Evolutionary conservation across 192 early-diverging fungal genomes (phyloP), one percentile per base, ranked within the genome.

Genomic region (Rhizophagus prolifer): DNA sequence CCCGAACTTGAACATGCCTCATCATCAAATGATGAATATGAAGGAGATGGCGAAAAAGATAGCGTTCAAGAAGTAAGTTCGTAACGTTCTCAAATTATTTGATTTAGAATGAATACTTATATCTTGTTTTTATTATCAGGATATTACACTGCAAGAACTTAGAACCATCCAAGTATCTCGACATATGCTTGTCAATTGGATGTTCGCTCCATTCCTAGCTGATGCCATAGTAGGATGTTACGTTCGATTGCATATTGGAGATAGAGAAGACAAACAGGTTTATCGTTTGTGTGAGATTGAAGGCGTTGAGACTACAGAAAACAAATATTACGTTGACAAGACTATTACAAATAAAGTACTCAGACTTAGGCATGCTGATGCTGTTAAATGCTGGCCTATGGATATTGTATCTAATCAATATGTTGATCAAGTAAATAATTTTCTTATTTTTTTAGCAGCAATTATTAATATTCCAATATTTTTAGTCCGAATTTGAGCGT

Each of bases 401-500:
- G 90, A 92, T 70, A 88, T 87, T 38, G 83, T 95, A 13, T 95
- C 94, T 3, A 95, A 95, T 72, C 79, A 82, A 66, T 76, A 87
- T 34, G 85, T 94, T 36, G 90, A 88, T 30, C 81, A 89, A 65
- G 88, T 85, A 79, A 41, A 44, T 54, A 54, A 21, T 21, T 72
- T 59, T 10, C 10, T 10, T 30, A 3, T 31, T 31, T 47, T 9
- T 58, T 16, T 73, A 9, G 7, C 4, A 31, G 16, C 25, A 23
- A 47, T 28, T 9, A 38, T 16, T 10, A 34, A 31, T 36, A n/a
- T 60, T 34, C 13, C 8, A 36, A 31, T 6, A 36, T 50, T 47
- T n/a, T 65, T 75, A 83, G 66, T 82, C 88, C 34, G 92, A 94
- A 76, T 89, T 87, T 68, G 78, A 80, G 50, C 84, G 87, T 77